Evolutionary conservation across 2,329 filamentous ascomycete species (phyloP).

Genomic region (Microsporum audouinii): DNA sequence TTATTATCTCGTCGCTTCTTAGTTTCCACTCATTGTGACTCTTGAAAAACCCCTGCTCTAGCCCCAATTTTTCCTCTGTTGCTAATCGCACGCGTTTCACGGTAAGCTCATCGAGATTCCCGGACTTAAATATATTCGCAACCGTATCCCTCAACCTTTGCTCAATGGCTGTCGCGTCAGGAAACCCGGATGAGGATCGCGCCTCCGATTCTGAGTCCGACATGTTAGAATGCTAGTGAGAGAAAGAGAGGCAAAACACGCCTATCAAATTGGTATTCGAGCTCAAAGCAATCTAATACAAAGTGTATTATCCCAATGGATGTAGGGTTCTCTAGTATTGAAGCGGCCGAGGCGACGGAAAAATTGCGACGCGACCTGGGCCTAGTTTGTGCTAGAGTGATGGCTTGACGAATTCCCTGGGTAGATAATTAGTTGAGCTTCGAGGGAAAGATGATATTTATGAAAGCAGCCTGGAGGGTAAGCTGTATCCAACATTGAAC

Average conservation of each 20-base stretch:
- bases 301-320: too few species aligned
- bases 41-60: conserved; percentile 47
- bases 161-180: conserved; percentile 26
- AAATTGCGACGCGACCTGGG: not conserved
- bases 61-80: conserved; percentile 41
- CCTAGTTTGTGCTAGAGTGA: not conserved
- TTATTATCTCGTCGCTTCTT: conserved; percentile 43
- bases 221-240: conserved; percentile 12
- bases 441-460: not conserved
- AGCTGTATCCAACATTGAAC: too few species aligned
- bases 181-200: conserved; percentile 18
- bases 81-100: conserved; percentile 45
- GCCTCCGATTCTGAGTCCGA: conserved; percentile 25
- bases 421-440: not conserved
- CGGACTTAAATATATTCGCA: conserved; percentile 25
- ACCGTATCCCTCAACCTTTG: conserved; percentile 30
- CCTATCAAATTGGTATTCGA: not conserved
- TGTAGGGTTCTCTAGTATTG: not conserved
- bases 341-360: not conserved
- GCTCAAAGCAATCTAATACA: not conserved
- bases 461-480: too few species aligned
- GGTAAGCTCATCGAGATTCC: conserved; percentile 43
- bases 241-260: not conserved
- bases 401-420: too few species aligned
- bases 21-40: conserved; percentile 43